Percentiles rank a stretch among this genome's conserved stretches.
Conservation (phyloP, 306 rosid genomes). For the Vachellia pachyceras region DNA sequence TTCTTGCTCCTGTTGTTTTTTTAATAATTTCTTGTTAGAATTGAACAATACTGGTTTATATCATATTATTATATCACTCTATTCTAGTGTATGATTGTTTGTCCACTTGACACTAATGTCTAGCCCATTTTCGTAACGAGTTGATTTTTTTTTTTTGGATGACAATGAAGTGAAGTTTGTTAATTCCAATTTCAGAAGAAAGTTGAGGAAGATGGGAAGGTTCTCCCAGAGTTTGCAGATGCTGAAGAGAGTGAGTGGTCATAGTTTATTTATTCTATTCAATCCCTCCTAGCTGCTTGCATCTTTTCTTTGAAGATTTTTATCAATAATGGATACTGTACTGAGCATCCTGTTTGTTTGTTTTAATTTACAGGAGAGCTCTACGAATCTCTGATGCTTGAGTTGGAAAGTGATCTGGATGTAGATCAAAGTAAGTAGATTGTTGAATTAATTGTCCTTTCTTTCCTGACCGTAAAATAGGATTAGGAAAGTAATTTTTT, state of each 20-base stretch:
- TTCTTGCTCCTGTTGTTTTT: not conserved
- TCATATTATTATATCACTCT: not conserved
- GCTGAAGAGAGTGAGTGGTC: conserved; percentile 70
- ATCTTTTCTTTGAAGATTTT: not conserved
- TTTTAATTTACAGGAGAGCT: conserved; percentile 64
- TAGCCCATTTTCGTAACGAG: conserved; percentile 23
- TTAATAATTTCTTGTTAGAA: not conserved
- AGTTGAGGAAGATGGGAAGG: conserved; percentile 63
- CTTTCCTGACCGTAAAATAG: not conserved
- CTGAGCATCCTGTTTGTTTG: not conserved
- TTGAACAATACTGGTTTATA: not conserved
- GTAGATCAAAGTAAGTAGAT: conserved; percentile 67
- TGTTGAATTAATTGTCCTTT: conserved; percentile 20
- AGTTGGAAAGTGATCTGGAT: conserved; percentile 59
- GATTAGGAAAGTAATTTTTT: conserved; percentile 1
- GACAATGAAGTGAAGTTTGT: conserved; percentile 37
- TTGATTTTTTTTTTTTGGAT: conserved; percentile 1
- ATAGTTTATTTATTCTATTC: conserved; percentile 34
- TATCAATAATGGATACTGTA: conserved; percentile 23
- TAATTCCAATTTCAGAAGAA: conserved; percentile 46
- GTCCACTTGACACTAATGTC: conserved; percentile 9
- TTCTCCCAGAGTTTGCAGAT: conserved; percentile 85
- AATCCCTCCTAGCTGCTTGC: conserved; percentile 14
- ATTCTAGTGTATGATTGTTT: not conserved
- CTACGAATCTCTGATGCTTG: conserved; percentile 75